These are phyloP conservation scores for Eimeria sp. DNA, from an alignment of 169 alveolate species.

Conservation along the genomic window DNA sequence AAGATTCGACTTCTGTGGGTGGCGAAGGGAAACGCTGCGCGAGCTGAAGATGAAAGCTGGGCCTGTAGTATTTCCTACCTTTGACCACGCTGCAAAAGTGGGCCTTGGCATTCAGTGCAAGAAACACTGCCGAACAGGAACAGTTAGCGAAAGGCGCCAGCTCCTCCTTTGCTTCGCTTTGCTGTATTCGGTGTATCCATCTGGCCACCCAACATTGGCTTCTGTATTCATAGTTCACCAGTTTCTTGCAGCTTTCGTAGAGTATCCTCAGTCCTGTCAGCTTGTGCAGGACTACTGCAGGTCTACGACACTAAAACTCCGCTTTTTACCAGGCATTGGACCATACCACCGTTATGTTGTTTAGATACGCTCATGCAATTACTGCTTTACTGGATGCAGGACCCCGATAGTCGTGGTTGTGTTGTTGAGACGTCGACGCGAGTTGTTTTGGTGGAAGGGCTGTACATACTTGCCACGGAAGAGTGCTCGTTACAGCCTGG, in stretches of 20 bases:
- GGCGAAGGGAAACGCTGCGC: constrained; percentile 1
- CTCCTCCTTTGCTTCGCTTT: background rate
- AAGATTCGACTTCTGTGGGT: background rate
- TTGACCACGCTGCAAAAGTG: background rate
- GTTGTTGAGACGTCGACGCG: background rate
- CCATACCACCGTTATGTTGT: background rate
- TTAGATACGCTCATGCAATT: background rate
- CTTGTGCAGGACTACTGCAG: too few relatives aligned
- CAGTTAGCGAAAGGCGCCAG: background rate
- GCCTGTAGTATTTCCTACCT: background rate
- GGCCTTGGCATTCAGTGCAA: background rate
- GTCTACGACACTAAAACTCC: too few relatives aligned
- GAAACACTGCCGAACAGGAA: background rate
- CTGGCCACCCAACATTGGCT: background rate
- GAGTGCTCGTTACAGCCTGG: background rate
- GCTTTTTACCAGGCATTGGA: background rate
- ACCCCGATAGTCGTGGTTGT: constrained; percentile 10
- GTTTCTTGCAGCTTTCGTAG: background rate
- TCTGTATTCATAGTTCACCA: background rate
- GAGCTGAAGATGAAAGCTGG: background rate
- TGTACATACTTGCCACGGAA: background rate
- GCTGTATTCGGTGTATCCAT: background rate
- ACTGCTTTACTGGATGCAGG: background rate
- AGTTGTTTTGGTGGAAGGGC: constrained; percentile 29
- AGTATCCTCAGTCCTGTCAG: background rate